Evolutionary conservation across 1,139 yeast genomes (phyloP), one percentile per base, ranked within the genome.

Genomic region (Williopsis jadinii): DNA sequence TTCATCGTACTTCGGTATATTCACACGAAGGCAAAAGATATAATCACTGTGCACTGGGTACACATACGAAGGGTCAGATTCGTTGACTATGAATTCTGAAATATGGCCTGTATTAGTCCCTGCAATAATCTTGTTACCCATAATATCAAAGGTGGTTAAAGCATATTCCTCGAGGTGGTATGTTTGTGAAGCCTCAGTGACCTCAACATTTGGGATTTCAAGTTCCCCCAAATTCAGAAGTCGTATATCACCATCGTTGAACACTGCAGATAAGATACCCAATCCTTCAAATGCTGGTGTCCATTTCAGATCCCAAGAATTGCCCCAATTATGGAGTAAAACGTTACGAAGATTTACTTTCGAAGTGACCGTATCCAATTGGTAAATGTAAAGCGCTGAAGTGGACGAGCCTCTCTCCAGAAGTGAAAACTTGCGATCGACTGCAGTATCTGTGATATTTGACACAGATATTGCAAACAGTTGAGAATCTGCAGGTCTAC

Each of bases 71-170:
- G 88, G 88, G 1, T 55, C 43, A 0, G 51, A 38, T 1, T 54
- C 41, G 2, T 19, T 30, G 1, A 83, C 55, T 28, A 73, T 67
- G 52, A 74, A 81, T 54, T 84, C 94, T 0, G 80, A 81, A 8
- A 87, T 61, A 31, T 67, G 67, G 0, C 97, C 97, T 43, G 77
- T 75, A 1, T 70, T 62, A 8, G 80, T 71, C 0, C 95, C 95
- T 29, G 79, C 77, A 1, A 82, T 55, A 2, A 87, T 53, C 9
- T 62, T 65, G 3, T 69, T 64, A 5, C 67, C 54, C 10, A 78
- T 48, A 66, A 80, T 80, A 51, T 78, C 84, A 49, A 70, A 74
- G 13, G 78, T 62, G 1, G 79, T 68, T 8, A 80, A 73, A n/a
- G 60, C 53, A 8, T 58, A 53, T 3, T 55, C 59, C 1, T 56